Evolutionary conservation across 2,329 filamentous ascomycete species (phyloP), one percentile per base, ranked within the genome.

Genomic region (Metarhizium anisopliae): DNA sequence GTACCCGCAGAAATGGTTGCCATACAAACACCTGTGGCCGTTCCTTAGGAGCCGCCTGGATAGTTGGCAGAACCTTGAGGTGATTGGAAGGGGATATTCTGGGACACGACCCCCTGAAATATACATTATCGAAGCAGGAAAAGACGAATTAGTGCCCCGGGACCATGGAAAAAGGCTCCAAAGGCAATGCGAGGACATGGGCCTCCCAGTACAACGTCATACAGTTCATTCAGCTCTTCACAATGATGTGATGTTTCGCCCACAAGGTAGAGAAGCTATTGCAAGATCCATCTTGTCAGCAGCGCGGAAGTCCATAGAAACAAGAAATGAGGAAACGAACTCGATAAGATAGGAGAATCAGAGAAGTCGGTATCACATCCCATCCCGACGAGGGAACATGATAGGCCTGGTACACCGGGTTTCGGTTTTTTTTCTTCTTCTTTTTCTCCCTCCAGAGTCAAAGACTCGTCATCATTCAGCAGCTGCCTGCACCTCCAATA

Each of bases 1-100:
- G 2, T 93, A 92, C 64, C 88, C 88, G 1, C 86, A 91, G 62
- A 87, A 81, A 62, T 92, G 88, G 87, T 73, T 92, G 6, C 89
- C 89, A 0, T 93, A 93, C 66, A 80, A 81, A 50, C 84, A 92
- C 65, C 75, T 93, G 0, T 83, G 83, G 76, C 86, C 85, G 0
- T 91, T 92, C 64, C 74, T 92, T 11, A 77, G 86, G 61, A 91
- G 79, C 58, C 78, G 81, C 45, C 69, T 84, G 40, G 78, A 84
- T 60, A 82, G 74, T 59, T 77, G 70, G 71, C 65, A 70, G 54
- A 83, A 83, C 58, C 59, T 84, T 35, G 72, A 68, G 3, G 53
- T 66, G 32, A 74, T 84, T 56, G 60, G 56, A 52, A 61, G 59
- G 54, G 63, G 56, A 29, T 55, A 56, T 47, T 59, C 58, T 4